phyloP scores from a whole-genome alignment of 2,329 filamentous ascomycete species.

The Fusarium globosum region DNA sequence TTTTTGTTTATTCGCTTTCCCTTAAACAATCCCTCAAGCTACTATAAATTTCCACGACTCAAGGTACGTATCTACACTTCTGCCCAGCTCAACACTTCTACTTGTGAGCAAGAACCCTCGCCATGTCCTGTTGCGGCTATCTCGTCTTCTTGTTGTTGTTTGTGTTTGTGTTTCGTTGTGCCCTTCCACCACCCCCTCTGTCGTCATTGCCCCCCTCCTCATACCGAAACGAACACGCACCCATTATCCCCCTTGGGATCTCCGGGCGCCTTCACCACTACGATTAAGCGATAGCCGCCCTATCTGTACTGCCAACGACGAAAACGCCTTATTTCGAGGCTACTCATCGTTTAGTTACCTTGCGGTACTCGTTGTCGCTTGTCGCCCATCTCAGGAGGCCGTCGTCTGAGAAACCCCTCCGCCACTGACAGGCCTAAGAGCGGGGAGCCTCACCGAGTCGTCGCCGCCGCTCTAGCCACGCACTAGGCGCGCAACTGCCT shows the following conservation, averaged over 20 bases:
- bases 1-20: slow-evolving; percentile 35
- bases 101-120: background rate
- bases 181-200: slow-evolving; percentile 51
- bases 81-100: slow-evolving; percentile 1
- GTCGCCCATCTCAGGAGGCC: slow-evolving; percentile 26
- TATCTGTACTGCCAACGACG: slow-evolving; percentile 23
- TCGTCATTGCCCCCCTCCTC: slow-evolving; percentile 53
- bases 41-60: slow-evolving; percentile 25
- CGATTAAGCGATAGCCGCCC: slow-evolving; percentile 24
- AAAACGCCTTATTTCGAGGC: slow-evolving; percentile 11
- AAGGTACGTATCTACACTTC: slow-evolving; percentile 36
- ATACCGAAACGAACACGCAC: slow-evolving; percentile 40
- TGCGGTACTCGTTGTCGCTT: slow-evolving; percentile 12
- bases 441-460: slow-evolving; percentile 48
- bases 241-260: slow-evolving; percentile 30
- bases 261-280: slow-evolving; percentile 26
- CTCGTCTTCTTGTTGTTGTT: slow-evolving; percentile 10
- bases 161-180: slow-evolving; percentile 37
- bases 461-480: slow-evolving; percentile 40
- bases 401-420: slow-evolving; percentile 43
- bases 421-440: slow-evolving; percentile 44
- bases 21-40: slow-evolving; percentile 27
- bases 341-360: background rate
- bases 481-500: slow-evolving; percentile 44
- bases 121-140: slow-evolving; percentile 15